phyloP scores from a whole-genome alignment of 2,329 filamentous ascomycete species.

The Pseudogymnoascus sp. region DNA sequence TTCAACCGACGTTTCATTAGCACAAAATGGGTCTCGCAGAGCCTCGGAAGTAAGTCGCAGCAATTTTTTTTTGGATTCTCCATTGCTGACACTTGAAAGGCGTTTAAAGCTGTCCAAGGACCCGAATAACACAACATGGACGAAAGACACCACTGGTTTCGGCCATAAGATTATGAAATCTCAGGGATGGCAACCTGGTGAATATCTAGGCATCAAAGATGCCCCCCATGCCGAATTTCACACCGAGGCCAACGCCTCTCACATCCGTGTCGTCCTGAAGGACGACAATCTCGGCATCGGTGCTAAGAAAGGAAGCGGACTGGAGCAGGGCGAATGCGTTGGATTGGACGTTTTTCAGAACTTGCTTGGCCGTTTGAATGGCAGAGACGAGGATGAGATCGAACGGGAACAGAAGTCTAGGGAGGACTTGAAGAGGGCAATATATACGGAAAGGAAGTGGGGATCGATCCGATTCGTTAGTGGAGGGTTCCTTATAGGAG shows the following conservation, averaged over 20 bases:
- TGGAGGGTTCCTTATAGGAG: constrained; percentile 64
- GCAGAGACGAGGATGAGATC: constrained; percentile 67
- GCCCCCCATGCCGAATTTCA: constrained; percentile 69
- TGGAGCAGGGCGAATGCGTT: constrained; percentile 63
- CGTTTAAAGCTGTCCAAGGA: constrained; percentile 70
- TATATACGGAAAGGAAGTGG: constrained; percentile 69
- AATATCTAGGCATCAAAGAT: constrained; percentile 70
- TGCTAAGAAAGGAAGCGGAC: constrained; percentile 64
- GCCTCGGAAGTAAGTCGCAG: constrained; percentile 51
- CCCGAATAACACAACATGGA: constrained; percentile 94
- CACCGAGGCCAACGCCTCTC: constrained; percentile 72
- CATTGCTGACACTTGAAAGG: constrained; percentile 15
- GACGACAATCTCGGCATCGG: constrained; percentile 89
- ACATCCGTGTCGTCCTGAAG: constrained; percentile 78
- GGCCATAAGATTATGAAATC: constrained; percentile 82
- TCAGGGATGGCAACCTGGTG: constrained; percentile 86
- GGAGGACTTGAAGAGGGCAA: constrained; percentile 62
- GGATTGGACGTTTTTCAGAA: constrained; percentile 83
- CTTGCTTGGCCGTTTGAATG: constrained; percentile 81
- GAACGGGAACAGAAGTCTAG: constrained; percentile 61
- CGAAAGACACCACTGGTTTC: constrained; percentile 70
- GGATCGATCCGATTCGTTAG: constrained; percentile 79
- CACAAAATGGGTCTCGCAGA: constrained; percentile 59
- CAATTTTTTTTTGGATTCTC: constrained; percentile 25
- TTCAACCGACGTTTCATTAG: background rate